Evolutionary conservation across 129 eudicot species (phyloP).

Genomic region (Helianthus tuberosus): DNA sequence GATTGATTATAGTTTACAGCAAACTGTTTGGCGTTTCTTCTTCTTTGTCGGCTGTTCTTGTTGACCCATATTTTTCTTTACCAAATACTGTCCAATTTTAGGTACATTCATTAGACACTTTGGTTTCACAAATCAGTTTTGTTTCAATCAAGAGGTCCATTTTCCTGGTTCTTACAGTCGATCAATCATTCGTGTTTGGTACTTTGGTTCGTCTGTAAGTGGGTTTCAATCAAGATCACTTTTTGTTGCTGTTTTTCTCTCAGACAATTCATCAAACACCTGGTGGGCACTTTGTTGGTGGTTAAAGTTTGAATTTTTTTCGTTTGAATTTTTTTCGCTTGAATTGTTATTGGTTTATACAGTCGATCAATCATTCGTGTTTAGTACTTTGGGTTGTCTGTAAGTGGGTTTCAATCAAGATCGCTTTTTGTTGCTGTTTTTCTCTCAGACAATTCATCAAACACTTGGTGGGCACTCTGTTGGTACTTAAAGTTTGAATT

Average conservation of each 20-base stretch:
- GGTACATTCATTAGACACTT: conserved; percentile 29
- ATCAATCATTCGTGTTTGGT: conserved; percentile 24
- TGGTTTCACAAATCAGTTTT: not conserved
- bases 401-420: conserved; percentile 32
- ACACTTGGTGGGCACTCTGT: conserved; percentile 27
- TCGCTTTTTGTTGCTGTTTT: conserved; percentile 34
- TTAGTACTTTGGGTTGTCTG: conserved; percentile 16
- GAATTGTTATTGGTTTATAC: conserved; percentile 29
- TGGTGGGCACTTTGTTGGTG: conserved; percentile 26
- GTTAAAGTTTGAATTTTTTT: conserved; percentile 16
- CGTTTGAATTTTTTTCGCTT: too few relatives aligned
- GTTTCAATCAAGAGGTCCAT: conserved; percentile 31
- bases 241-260: conserved; percentile 28
- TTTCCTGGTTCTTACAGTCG: conserved; percentile 13
- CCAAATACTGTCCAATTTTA: conserved; percentile 33
- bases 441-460: conserved; percentile 33
- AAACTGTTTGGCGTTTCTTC: conserved; percentile 40
- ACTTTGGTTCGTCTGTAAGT: conserved; percentile 22
- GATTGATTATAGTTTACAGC: conserved; percentile 24
- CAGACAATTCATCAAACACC: conserved; percentile 34
- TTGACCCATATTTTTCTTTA: conserved; percentile 42
- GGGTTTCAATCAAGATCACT: conserved; percentile 38
- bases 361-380: conserved; percentile 22
- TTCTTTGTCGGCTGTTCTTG: conserved; percentile 55
- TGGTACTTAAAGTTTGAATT: conserved; percentile 23